These are phyloP conservation scores for Aspergillus ochraceus DNA, from an alignment of 2,329 filamentous ascomycete species.

Conservation along the genomic window DNA sequence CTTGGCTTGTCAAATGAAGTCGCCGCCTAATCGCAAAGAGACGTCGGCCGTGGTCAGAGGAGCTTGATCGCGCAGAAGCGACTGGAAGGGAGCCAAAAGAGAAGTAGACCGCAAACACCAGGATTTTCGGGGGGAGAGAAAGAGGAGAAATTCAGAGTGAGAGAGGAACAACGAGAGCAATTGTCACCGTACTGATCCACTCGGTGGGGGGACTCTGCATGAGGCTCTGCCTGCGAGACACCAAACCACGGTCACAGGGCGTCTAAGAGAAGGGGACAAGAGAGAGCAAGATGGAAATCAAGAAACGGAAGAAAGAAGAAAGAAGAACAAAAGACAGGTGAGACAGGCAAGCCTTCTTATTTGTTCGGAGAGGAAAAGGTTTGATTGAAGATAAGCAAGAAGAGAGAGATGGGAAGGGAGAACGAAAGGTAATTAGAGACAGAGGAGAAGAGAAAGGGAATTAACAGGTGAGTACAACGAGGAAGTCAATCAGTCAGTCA, in stretches of 20 bases:
- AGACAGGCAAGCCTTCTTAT: background rate
- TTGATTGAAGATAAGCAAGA: constrained; percentile 15
- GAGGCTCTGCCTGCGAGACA: background rate
- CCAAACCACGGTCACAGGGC: background rate
- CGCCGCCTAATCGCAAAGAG: background rate
- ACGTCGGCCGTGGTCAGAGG: background rate
- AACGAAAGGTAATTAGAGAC: constrained; percentile 8
- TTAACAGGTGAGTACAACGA: constrained; percentile 13
- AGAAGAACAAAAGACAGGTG: constrained; percentile 5
- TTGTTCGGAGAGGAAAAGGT: background rate
- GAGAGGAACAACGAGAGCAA: background rate
- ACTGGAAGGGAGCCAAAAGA: background rate
- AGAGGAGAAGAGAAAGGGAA: constrained; percentile 19
- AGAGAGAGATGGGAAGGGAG: constrained; percentile 8
- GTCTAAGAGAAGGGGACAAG: constrained; percentile 9
- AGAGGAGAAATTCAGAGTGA: background rate
- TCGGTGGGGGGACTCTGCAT: background rate
- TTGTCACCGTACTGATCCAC: background rate
- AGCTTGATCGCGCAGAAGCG: background rate
- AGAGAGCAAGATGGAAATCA: constrained; percentile 6
- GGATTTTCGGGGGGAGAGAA: background rate
- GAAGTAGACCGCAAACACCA: background rate
- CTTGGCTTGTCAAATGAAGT: background rate
- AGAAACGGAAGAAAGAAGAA: constrained; percentile 5
- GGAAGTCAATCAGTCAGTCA: background rate